Evolutionary conservation across 176 grass and related monocot genomes (phyloP).

Genomic region (Zizania latifolia): DNA sequence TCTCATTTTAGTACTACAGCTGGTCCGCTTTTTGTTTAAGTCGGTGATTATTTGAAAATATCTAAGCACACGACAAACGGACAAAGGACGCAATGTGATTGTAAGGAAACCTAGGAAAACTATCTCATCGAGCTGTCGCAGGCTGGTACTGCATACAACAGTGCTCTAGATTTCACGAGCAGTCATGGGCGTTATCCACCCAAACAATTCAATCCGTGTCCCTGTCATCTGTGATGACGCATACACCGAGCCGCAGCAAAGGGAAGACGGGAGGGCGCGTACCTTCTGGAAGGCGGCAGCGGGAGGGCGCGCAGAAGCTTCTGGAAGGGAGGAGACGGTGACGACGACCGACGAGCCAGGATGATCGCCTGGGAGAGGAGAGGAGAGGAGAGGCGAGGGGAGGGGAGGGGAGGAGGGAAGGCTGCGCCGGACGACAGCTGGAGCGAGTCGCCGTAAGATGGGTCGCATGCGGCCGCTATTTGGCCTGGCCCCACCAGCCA

Average conservation of each 20-base stretch:
- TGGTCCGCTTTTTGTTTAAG: no score
- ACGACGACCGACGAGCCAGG: no score
- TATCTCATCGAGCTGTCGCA: no score
- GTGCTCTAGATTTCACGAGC: background rate
- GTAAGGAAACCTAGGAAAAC: background rate
- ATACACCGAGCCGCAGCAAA: background rate
- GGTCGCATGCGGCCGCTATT: slow-evolving; percentile 17
- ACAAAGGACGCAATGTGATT: no score
- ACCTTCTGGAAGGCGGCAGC: background rate
- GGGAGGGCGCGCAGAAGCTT: background rate
- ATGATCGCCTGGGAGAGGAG: background rate
- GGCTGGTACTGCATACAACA: background rate
- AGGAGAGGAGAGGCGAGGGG: background rate
- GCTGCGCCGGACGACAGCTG: background rate
- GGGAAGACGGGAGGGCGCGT: background rate
- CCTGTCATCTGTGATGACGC: no score
- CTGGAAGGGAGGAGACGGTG: background rate
- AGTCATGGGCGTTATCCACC: background rate
- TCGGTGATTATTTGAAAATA: no score
- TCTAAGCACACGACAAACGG: no score
- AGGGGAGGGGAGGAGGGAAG: background rate
- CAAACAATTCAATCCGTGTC: no score
- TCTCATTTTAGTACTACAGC: no score
- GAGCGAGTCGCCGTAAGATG: background rate
- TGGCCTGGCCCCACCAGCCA: background rate